Evolutionary conservation across 805 yeast species (phyloP).

Genomic region (Yamadazyma kitorensis): DNA sequence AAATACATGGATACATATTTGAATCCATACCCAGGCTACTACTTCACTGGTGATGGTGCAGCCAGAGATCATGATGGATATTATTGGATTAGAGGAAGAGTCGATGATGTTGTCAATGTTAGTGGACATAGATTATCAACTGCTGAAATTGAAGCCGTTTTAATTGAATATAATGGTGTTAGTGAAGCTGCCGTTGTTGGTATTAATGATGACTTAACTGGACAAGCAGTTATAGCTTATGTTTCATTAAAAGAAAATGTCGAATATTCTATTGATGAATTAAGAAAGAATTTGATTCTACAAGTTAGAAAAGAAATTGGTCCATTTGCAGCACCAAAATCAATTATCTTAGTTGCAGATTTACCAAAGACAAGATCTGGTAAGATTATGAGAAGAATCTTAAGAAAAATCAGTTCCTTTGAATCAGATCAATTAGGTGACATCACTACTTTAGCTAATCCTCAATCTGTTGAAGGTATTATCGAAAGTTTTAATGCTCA

Average conservation of each 20-base stretch:
- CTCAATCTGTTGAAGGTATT: constrained; percentile 66
- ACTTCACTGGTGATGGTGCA: constrained; percentile 89
- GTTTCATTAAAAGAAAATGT: constrained; percentile 64
- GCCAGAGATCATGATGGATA: constrained; percentile 82
- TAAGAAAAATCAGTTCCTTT: constrained; percentile 70
- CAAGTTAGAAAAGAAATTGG: constrained; percentile 80
- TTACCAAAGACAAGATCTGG: constrained; percentile 87
- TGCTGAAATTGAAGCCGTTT: constrained; percentile 83
- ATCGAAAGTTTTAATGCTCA: constrained; percentile 44
- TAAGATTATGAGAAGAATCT: constrained; percentile 82
- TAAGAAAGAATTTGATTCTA: constrained; percentile 61
- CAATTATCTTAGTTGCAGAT: constrained; percentile 68
- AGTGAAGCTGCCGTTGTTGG: constrained; percentile 86
- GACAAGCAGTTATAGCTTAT: constrained; percentile 82
- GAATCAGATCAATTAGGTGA: constrained; percentile 84
- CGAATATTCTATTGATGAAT: constrained; percentile 46
- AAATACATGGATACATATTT: constrained; percentile 79
- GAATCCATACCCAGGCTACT: constrained; percentile 77
- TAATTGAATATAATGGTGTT: constrained; percentile 67
- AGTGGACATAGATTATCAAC: constrained; percentile 87
- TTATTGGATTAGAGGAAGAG: constrained; percentile 84
- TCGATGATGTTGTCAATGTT: constrained; percentile 85
- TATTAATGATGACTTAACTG: constrained; percentile 77
- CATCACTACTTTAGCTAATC: constrained; percentile 73
- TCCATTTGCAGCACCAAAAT: constrained; percentile 83